These are phyloP conservation scores for Mycena rebaudengoi DNA, from an alignment of 768 basidiomycete species.

Conservation along the genomic window DNA sequence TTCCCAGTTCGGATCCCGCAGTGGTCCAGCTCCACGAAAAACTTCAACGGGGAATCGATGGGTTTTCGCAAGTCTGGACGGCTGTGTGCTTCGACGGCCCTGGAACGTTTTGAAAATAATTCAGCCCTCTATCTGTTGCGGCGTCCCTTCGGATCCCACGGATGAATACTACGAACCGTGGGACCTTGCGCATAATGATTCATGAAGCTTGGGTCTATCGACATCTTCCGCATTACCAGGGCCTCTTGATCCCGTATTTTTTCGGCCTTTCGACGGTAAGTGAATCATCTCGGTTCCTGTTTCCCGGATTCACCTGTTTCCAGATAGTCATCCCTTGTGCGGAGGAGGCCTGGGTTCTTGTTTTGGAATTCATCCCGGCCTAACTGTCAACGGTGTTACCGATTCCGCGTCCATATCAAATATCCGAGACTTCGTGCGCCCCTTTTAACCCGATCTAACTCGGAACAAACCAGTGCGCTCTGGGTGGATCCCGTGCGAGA, in stretches of 20 bases:
- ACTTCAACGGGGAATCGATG: no score
- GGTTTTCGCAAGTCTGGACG: no score
- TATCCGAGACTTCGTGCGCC: background rate
- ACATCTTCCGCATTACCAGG: background rate
- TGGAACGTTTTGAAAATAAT: background rate
- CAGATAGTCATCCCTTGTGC: background rate
- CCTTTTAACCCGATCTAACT: background rate
- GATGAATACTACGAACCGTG: background rate
- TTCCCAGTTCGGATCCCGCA: background rate
- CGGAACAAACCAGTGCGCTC: background rate
- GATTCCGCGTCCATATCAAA: background rate
- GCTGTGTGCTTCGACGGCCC: background rate
- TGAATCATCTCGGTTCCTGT: background rate
- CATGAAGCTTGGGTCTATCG: background rate
- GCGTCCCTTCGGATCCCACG: background rate
- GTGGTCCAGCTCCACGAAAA: no score
- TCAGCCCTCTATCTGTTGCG: background rate
- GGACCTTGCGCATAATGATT: no score
- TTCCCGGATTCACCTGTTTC: no score
- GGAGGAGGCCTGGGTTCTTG: background rate
- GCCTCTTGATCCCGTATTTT: no score
- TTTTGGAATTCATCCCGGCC: background rate
- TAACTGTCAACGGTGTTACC: background rate
- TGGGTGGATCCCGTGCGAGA: background rate
- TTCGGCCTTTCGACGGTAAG: background rate